A percentile compares a stretch with the other conserved stretches of the same genome.
Evolutionary conservation across 2,329 filamentous ascomycete genomes (phyloP).

Genomic region (Exophiala calicioides): DNA sequence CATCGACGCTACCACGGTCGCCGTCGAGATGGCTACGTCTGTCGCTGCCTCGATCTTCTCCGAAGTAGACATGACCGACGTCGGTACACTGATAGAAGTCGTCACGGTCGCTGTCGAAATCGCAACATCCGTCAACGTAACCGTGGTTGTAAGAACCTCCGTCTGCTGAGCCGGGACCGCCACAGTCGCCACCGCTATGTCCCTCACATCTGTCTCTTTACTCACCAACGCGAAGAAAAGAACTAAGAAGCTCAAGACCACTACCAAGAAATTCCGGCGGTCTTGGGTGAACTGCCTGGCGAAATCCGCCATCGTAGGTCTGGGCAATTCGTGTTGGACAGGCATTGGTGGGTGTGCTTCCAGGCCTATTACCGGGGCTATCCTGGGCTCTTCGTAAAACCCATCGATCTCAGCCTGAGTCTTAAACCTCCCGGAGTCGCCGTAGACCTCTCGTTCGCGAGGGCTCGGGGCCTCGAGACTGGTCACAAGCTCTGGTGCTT

Average conservation of each 20-base stretch:
- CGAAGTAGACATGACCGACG: too few species aligned
- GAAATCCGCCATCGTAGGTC: constrained; percentile 57
- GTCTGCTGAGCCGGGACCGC: neutral
- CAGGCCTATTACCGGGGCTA: constrained; percentile 1
- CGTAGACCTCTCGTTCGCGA: constrained; percentile 27
- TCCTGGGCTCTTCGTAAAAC: constrained; percentile 16
- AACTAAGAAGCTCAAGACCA: constrained; percentile 47
- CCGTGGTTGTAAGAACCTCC: constrained; percentile 20
- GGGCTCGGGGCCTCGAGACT: constrained; percentile 9
- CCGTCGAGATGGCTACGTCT: too few species aligned
- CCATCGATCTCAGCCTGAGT: constrained; percentile 32
- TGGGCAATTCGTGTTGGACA: constrained; percentile 53
- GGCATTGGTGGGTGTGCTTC: constrained; percentile 11
- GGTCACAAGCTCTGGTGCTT: neutral
- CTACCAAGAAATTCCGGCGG: constrained; percentile 54
- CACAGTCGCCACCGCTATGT: neutral
- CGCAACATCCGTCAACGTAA: constrained; percentile 14
- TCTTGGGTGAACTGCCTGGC: constrained; percentile 55
- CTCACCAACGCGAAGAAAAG: constrained; percentile 40
- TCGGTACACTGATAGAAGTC: neutral
- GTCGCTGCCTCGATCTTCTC: too few species aligned
- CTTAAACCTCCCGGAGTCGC: constrained; percentile 12
- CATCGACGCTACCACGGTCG: neutral
- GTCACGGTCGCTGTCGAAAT: constrained; percentile 17
- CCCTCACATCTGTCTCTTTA: neutral